Evolutionary conservation across 2,329 filamentous ascomycete species (phyloP).

Genomic region (Cladorrhinum sp.): DNA sequence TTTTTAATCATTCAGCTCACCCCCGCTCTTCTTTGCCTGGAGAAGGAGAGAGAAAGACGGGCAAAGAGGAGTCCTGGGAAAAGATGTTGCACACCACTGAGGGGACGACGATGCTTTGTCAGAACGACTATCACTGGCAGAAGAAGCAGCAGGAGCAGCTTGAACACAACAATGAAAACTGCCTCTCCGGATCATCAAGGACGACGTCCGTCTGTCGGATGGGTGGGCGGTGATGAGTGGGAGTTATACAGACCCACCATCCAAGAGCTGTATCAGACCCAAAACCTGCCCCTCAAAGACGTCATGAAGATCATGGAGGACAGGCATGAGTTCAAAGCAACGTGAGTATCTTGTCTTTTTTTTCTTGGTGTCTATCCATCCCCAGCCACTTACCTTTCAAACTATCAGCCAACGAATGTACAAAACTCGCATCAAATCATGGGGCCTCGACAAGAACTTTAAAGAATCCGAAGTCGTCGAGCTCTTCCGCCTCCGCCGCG

Average conservation of each 20-base stretch:
- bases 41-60: neutral
- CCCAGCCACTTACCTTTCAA: neutral
- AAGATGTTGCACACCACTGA: neutral
- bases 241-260: conserved; percentile 15
- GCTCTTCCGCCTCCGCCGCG: conserved; percentile 19
- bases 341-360: conserved; percentile 15
- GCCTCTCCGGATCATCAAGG: neutral
- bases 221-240: conserved; percentile 21
- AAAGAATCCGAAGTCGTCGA: conserved; percentile 23
- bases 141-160: neutral
- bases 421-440: conserved; percentile 23
- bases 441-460: conserved; percentile 25
- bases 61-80: neutral
- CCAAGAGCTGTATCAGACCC: conserved; percentile 21
- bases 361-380: neutral
- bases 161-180: neutral
- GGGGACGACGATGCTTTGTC: neutral
- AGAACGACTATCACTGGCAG: neutral
- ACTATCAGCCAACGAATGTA: conserved; percentile 22
- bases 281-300: conserved; percentile 22
- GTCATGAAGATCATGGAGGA: conserved; percentile 24
- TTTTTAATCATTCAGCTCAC: neutral
- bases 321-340: conserved; percentile 18
- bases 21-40: neutral
- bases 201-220: conserved; percentile 5